phyloP scores from a whole-genome alignment of 768 basidiomycete species.

The Phaeotremella skinneri region DNA sequence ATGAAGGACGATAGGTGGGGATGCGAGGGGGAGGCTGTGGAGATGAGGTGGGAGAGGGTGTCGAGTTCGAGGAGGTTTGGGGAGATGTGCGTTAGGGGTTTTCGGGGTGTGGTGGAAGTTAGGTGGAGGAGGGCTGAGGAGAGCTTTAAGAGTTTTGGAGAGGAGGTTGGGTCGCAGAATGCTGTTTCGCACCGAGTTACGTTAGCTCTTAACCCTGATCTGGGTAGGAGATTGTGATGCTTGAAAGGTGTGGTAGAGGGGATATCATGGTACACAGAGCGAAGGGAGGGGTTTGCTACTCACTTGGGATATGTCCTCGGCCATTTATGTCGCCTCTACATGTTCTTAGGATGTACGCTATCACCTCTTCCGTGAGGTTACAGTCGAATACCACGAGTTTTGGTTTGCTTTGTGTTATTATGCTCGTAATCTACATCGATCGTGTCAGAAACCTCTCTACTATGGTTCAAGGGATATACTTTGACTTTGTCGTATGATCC shows the following conservation, averaged over 20 bases:
- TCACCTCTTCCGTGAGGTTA: constrained; percentile 53
- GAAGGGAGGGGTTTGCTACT: constrained; percentile 39
- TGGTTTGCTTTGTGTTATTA: constrained; percentile 55
- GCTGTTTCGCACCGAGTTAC: constrained; percentile 54
- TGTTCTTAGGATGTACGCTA: constrained; percentile 59
- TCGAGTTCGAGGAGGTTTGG: constrained; percentile 81
- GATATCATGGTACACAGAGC: too few species aligned
- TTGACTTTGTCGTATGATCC: neutral
- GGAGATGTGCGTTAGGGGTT: constrained; percentile 66
- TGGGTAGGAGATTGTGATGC: too few species aligned
- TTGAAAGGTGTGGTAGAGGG: too few species aligned
- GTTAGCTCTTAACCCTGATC: neutral
- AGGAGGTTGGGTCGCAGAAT: constrained; percentile 91
- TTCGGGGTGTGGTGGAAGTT: constrained; percentile 4
- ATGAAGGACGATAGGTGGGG: neutral
- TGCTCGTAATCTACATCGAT: constrained; percentile 61
- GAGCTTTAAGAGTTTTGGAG: constrained; percentile 71
- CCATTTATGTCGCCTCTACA: too few species aligned
- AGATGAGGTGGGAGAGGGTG: constrained; percentile 47
- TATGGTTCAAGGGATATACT: neutral
- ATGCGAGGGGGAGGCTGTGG: neutral
- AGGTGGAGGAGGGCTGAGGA: constrained; percentile 57
- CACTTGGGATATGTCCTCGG: constrained; percentile 60
- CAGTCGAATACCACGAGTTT: constrained; percentile 49
- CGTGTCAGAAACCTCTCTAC: constrained; percentile 3